phyloP scores from a whole-genome alignment of 2,329 filamentous ascomycete species.

The Aschersonia sp. region DNA sequence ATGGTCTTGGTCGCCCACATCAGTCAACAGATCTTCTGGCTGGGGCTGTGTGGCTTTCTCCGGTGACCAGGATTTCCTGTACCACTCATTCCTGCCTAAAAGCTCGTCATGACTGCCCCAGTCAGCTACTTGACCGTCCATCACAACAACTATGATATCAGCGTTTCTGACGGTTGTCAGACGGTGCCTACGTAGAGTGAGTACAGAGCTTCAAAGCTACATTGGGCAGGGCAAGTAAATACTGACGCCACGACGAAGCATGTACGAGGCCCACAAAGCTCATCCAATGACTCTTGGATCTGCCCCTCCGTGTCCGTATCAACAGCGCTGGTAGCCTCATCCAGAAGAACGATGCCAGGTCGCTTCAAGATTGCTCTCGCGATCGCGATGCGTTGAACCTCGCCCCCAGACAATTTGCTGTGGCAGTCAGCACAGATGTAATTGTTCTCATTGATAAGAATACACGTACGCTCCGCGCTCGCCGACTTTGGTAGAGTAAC shows the following conservation, averaged over 20 bases:
- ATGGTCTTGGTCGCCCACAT: too few relatives aligned
- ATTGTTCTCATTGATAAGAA: background rate
- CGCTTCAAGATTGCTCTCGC: constrained; percentile 59
- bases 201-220: background rate
- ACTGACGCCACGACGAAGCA: constrained; percentile 51
- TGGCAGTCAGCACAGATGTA: constrained; percentile 10
- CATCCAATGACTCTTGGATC: constrained; percentile 47
- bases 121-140: constrained; percentile 48
- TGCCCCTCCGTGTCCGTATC: constrained; percentile 56
- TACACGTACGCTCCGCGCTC: constrained; percentile 31
- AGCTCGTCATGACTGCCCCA: constrained; percentile 46
- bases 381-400: constrained; percentile 53
- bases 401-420: constrained; percentile 50
- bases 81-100: constrained; percentile 43
- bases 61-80: constrained; percentile 51
- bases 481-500: constrained; percentile 34
- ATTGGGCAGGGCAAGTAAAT: too few relatives aligned
- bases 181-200: constrained; percentile 36
- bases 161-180: constrained; percentile 59
- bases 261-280: constrained; percentile 45
- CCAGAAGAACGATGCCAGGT: constrained; percentile 62
- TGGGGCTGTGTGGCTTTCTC: constrained; percentile 41
- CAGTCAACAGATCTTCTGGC: too few relatives aligned
- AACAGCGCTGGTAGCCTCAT: constrained; percentile 68
- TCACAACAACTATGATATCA: constrained; percentile 51